A percentile compares a stretch with the other conserved stretches of the same genome.
Conservation (phyloP, 768 basidiomycete genomes). For the Clitopilus hobsonii region DNA sequence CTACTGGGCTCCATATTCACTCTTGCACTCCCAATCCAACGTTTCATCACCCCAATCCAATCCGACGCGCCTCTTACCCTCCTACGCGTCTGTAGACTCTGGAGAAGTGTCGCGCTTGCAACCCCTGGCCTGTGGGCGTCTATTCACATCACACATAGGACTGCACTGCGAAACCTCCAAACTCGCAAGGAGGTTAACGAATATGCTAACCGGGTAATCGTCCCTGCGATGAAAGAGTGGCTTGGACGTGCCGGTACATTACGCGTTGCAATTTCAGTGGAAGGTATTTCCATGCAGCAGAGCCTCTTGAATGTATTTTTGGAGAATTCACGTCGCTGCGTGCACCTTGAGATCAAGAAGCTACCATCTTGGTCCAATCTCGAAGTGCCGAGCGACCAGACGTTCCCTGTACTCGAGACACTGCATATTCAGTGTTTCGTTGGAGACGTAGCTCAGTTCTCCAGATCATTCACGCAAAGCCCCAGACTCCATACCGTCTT, state of each 20-base stretch:
- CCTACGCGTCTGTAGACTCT: conserved; percentile 2
- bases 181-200: neutral
- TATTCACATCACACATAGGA: neutral
- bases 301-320: neutral
- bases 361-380: neutral
- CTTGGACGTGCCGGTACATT: conserved; percentile 4
- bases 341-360: neutral
- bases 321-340: conserved; percentile 2
- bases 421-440: neutral
- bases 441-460: neutral
- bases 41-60: conserved; percentile 1
- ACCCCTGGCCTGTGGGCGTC: conserved; percentile 7
- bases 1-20: conserved; percentile 2
- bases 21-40: neutral
- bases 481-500: conserved; percentile 1
- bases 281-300: neutral
- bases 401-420: conserved; percentile 1
- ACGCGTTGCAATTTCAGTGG: conserved; percentile 7
- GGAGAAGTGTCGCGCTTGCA: conserved; percentile 7
- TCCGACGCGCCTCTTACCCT: conserved; percentile 4
- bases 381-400: neutral
- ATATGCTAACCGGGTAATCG: neutral
- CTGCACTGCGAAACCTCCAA: neutral
- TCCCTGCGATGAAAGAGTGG: conserved; percentile 1
- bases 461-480: neutral